Base-by-base conservation (phyloP, 2,329 filamentous ascomycete species). In the Colletotrichum tropicale region DNA sequence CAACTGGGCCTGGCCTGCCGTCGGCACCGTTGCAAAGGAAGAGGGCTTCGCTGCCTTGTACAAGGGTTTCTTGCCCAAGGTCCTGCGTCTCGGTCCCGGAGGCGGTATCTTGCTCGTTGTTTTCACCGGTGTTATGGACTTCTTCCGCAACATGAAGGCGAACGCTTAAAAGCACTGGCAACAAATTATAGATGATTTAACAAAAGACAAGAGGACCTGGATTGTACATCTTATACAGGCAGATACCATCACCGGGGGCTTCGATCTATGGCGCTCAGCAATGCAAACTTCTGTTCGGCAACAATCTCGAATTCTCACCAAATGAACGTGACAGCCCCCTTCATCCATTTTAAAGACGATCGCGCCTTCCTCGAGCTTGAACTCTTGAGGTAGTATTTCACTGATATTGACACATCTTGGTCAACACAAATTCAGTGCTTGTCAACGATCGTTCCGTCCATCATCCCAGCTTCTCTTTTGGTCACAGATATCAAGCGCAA, bases 61-160 rank as follows among this genome's bases (percentile, higher is more conserved):
- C 91, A 99, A 98, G 91, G 97, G 97, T 18, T 99, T 99, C 90
- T 83, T 97, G 77, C 97, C 97, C 80, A 99, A 99, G 91, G 97
- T 87, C n/a, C 82, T 86, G 61, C 85, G 85, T 87, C 86, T 91
- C 48, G 89, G 89, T 28, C 89, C 89, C 48, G 88, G 88, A 82
- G 90, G 90, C 79, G 90, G 89, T 85, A 94, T 98, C 80, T 88
- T 98, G 74, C 89, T 98, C 56, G 95, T 96, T 70, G 94, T 97
- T 66, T 97, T 94, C 87, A 96, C 94, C n/a, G 93, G 93, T 71
- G 93, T 96, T 74, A 95, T 95, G 92, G 96, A 98, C 84, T 98
- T 98, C 85, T 98, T 98, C 93, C 92, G 95, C 81, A 92, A 91
- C 80, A 91, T 88, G 81, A 81, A 83, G 75, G 81, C 83, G 30